A percentile compares a stretch with the other conserved stretches of the same genome.
phyloP scores from a whole-genome alignment of 192 early-diverging fungal species.

The Podila epigama region DNA sequence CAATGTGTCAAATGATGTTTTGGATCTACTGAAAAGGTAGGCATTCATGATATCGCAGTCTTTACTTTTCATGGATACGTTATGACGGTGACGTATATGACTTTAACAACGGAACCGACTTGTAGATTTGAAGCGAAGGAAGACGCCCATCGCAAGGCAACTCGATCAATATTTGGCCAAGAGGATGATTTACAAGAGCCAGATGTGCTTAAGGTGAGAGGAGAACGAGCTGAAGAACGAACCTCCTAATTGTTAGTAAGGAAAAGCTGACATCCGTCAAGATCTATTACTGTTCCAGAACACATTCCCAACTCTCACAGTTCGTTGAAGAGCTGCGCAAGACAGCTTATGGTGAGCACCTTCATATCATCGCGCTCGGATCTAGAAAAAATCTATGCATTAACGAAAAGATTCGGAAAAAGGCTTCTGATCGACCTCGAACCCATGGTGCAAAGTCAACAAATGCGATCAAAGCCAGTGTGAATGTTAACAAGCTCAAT shows the following conservation, averaged over 20 bases:
- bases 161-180: not conserved
- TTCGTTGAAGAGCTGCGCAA: slow-evolving; percentile 87
- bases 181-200: slow-evolving; percentile 45
- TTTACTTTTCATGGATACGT: not conserved
- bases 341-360: slow-evolving; percentile 68
- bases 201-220: slow-evolving; percentile 57
- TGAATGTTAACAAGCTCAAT: slow-evolving; percentile 60
- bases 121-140: slow-evolving; percentile 41
- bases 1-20: slow-evolving; percentile 63
- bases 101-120: not conserved
- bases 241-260: not conserved
- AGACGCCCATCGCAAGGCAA: slow-evolving; percentile 1
- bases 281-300: slow-evolving; percentile 77
- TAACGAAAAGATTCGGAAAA: slow-evolving; percentile 57
- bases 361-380: slow-evolving; percentile 76
- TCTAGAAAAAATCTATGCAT: slow-evolving; percentile 88
- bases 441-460: too few relatives aligned
- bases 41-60: not conserved
- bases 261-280: slow-evolving; percentile 10
- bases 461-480: slow-evolving; percentile 10
- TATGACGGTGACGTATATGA: not conserved
- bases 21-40: slow-evolving; percentile 59
- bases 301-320: slow-evolving; percentile 93
- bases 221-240: too few relatives aligned
- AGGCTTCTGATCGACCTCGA: slow-evolving; percentile 1